These are phyloP conservation scores for Coemansia sp. DNA, from an alignment of 192 early-diverging fungal species.

Conservation along the genomic window DNA sequence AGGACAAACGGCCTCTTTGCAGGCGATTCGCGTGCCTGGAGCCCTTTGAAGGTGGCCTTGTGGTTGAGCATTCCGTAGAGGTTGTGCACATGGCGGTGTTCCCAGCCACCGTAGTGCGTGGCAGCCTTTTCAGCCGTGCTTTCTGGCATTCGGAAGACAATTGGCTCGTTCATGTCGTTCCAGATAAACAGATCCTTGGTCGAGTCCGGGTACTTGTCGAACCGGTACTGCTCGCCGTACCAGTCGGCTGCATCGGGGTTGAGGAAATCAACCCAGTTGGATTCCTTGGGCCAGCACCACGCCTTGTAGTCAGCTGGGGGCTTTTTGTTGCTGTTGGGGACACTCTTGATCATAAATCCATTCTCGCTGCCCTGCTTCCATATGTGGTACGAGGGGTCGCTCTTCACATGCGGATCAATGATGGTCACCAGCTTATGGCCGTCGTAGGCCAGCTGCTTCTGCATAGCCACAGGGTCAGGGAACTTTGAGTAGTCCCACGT, in stretches of 20 bases:
- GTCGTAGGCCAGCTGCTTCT: constrained; percentile 66
- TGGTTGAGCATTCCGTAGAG: constrained; percentile 88
- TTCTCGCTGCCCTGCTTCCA: constrained; percentile 76
- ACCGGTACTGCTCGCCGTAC: constrained; percentile 78
- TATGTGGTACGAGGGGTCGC: constrained; percentile 71
- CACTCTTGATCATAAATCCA: constrained; percentile 78
- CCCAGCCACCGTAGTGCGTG: constrained; percentile 81
- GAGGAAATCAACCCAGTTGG: constrained; percentile 90
- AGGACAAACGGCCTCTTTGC: constrained; percentile 87
- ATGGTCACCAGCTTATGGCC: constrained; percentile 89
- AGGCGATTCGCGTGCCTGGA: constrained; percentile 60
- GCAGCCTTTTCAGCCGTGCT: constrained; percentile 93
- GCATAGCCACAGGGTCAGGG: constrained; percentile 83
- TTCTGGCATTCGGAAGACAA: constrained; percentile 93
- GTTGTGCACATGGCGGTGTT: constrained; percentile 97
- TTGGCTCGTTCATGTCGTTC: constrained; percentile 99
- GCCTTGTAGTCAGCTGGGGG: constrained; percentile 71
- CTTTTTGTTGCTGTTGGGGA: constrained; percentile 52
- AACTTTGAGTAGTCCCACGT: constrained; percentile 96
- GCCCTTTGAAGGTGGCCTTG: constrained; percentile 80
- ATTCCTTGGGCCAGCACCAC: constrained; percentile 97
- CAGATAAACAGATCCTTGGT: constrained; percentile 83
- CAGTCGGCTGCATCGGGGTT: constrained; percentile 76
- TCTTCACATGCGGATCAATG: constrained; percentile 96
- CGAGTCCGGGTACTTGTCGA: constrained; percentile 80